A percentile compares a stretch with the other conserved stretches of the same genome.
Conservation (phyloP, 73 alveolate genomes). For the Blepharisma stoltei region DNA sequence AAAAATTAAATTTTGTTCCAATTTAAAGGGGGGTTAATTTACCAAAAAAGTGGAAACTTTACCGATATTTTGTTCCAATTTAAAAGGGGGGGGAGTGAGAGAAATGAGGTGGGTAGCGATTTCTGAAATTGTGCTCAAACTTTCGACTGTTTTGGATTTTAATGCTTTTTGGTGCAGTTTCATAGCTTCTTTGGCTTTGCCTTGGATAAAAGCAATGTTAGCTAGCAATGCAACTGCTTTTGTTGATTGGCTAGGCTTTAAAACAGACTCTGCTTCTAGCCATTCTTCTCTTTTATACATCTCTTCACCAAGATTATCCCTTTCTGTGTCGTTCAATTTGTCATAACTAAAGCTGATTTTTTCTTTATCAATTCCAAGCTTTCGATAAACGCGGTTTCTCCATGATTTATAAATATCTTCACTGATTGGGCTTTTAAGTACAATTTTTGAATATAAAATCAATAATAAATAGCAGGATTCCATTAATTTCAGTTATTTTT, state of each 20-base stretch:
- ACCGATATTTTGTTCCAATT: too few species aligned
- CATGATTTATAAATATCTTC: constrained; percentile 65
- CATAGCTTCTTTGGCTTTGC: constrained; percentile 68
- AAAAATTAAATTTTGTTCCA: too few species aligned
- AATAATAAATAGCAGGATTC: constrained; percentile 49
- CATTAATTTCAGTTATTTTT: neutral
- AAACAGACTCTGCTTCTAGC: constrained; percentile 63
- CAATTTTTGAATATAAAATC: constrained; percentile 57
- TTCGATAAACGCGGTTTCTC: constrained; percentile 61
- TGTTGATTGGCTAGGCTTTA: constrained; percentile 74
- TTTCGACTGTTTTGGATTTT: constrained; percentile 33
- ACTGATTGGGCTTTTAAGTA: constrained; percentile 58
- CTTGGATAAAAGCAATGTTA: constrained; percentile 72
- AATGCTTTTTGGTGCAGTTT: constrained; percentile 46
- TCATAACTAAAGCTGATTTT: constrained; percentile 55
- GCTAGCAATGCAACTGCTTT: constrained; percentile 67
- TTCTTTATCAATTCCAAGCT: constrained; percentile 67
- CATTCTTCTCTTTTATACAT: constrained; percentile 75
- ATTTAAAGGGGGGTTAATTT: too few species aligned
- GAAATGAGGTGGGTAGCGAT: constrained; percentile 32
- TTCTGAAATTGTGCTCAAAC: constrained; percentile 38
- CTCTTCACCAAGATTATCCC: constrained; percentile 78
- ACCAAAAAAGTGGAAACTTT: too few species aligned
- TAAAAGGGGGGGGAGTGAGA: too few species aligned
- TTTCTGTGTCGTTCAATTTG: constrained; percentile 60